Base-by-base conservation (phyloP, 1,284 basidiomycete species). In the Trichosporon sp. region DNA sequence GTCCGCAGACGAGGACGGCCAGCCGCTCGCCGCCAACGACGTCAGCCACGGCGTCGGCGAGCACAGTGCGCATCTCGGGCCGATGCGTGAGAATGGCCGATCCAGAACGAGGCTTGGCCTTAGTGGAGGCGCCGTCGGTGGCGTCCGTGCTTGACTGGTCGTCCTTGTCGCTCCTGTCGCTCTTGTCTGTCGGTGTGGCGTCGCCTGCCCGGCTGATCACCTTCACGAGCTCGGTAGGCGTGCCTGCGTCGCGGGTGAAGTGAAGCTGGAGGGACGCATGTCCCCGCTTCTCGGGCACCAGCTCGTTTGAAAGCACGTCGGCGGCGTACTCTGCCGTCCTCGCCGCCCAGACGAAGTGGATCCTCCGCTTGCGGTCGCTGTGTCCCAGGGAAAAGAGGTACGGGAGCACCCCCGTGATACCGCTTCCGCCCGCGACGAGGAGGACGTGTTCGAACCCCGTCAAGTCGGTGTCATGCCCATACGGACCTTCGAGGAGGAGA, bases 401-500 rank as follows among this genome's bases (percentile, higher is more conserved):
- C 6, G 78, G 76, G n/a, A 78, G 69, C 21, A 75, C 65, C 1
- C 76, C 74, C 1, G 78, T 75, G 54, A 79, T 75, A 31, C 78
- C 78, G 67, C 74, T 76, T 16, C 78, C 78, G 7, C 78, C 78
- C 2, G 77, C 77, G 21, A 77, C 67, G 56, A 79, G 67, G 16
- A 77, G 63, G 46, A 76, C 68, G 38, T 71, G 68, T 26, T 78
- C 76, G 63, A 69, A 80, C 11, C 32, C 66, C 14, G 3, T 12
- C 8, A 68, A 37, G 4, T 75, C 48, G 1, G 78, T 51, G 0
- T 71, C 68, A 19, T 75, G 67, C 12, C 79, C 79, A 66, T 80
- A 80, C 10, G 79, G 78, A 4, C 79, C 79, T 66, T 80, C 79
- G 4, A 77, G 59, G 2, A 79, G 67, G 11, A 79, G 73, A 16